Evolutionary conservation across 768 basidiomycete genomes (phyloP).

Genomic region (Astraeus odoratus): DNA sequence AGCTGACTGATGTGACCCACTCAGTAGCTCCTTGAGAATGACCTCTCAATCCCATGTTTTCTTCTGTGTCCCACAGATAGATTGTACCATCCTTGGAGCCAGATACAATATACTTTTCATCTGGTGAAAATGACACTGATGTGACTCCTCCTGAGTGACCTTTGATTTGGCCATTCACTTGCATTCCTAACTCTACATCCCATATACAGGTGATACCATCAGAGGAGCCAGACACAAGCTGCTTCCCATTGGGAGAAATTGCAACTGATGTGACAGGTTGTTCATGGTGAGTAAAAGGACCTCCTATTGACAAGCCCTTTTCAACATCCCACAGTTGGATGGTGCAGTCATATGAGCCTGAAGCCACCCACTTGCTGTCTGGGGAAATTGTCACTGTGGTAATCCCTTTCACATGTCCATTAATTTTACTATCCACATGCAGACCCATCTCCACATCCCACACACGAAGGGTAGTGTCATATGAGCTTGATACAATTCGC

Average conservation of each 20-base stretch:
- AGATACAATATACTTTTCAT: slow-evolving; percentile 1
- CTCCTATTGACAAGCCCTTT: neutral
- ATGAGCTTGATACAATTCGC: neutral
- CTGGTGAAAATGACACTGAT: neutral
- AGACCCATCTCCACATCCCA: no score
- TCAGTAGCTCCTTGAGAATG: neutral
- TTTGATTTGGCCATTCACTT: neutral
- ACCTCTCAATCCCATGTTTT: neutral
- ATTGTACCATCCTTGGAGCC: neutral
- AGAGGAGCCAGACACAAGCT: slow-evolving; percentile 6
- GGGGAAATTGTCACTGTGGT: slow-evolving; percentile 4
- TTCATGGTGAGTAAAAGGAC: slow-evolving; percentile 3
- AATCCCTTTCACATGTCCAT: no score
- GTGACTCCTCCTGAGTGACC: neutral
- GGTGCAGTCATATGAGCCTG: slow-evolving; percentile 2
- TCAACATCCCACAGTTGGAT: slow-evolving; percentile 8
- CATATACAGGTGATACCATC: slow-evolving; percentile 8
- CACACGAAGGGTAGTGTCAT: neutral
- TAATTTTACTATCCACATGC: no score
- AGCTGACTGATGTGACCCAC: neutral
- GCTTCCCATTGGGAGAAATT: slow-evolving; percentile 8
- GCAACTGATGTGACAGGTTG: slow-evolving; percentile 2
- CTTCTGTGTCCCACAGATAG: neutral
- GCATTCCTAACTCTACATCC: slow-evolving; percentile 4
- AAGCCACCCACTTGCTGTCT: slow-evolving; percentile 1